These are phyloP conservation scores for Fusarium sp. DNA, from an alignment of 2,329 filamentous ascomycete genomes.

Conservation along the genomic window DNA sequence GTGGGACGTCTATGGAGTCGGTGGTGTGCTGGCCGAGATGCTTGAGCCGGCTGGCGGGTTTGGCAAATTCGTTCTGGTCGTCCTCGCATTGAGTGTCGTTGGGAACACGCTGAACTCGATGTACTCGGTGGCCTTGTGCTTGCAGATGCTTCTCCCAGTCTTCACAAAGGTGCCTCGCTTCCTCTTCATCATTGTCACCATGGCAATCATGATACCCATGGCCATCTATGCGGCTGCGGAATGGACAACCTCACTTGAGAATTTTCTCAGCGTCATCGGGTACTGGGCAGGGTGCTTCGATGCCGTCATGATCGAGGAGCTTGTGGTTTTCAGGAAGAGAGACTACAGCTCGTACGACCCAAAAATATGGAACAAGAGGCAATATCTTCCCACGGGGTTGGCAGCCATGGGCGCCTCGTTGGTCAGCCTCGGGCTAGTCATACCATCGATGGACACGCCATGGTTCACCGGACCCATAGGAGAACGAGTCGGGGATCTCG, in stretches of 20 bases:
- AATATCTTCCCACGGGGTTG: slow-evolving; percentile 56
- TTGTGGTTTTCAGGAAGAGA: slow-evolving; percentile 57
- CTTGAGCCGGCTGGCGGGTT: slow-evolving; percentile 48
- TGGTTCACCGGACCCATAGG: slow-evolving; percentile 60
- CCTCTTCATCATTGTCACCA: slow-evolving; percentile 55
- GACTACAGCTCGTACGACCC: slow-evolving; percentile 57
- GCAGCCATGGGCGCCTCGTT: slow-evolving; percentile 59
- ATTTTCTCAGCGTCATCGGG: slow-evolving; percentile 59
- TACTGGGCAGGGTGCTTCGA: slow-evolving; percentile 62
- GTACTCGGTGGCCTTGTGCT: slow-evolving; percentile 54
- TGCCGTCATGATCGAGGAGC: slow-evolving; percentile 56
- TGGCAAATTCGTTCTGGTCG: slow-evolving; percentile 53
- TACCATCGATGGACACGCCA: slow-evolving; percentile 58
- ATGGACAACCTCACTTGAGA: slow-evolving; percentile 57
- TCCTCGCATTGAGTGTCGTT: slow-evolving; percentile 50
- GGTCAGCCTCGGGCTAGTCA: slow-evolving; percentile 55
- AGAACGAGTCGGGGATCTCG: slow-evolving; percentile 57
- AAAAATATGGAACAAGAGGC: slow-evolving; percentile 58
- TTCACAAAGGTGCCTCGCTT: slow-evolving; percentile 57
- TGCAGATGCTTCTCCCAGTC: slow-evolving; percentile 58
- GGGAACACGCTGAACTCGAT: slow-evolving; percentile 55
- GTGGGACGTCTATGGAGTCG: slow-evolving; percentile 47
- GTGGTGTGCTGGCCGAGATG: slow-evolving; percentile 50
- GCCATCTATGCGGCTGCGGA: slow-evolving; percentile 56
- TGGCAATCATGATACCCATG: slow-evolving; percentile 57